phyloP scores from a whole-genome alignment of 108 stramenopile species.

The Conticribra guillardii region DNA sequence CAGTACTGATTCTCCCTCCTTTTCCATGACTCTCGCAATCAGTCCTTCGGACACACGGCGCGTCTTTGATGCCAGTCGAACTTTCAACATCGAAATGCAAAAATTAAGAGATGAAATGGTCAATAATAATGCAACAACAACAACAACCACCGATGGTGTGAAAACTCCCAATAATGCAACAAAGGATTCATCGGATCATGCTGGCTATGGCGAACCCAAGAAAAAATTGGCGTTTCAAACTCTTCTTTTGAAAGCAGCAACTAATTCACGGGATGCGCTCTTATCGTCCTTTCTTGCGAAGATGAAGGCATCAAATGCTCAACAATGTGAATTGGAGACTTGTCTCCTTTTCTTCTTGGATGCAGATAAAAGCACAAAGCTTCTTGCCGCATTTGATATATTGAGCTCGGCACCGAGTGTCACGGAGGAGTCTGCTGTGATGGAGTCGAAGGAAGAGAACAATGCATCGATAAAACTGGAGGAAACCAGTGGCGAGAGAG shows the following conservation, averaged over 20 bases:
- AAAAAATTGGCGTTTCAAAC: not conserved
- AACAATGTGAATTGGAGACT: conserved; percentile 42
- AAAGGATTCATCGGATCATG: conserved; percentile 51
- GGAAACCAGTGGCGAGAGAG: conserved; percentile 12
- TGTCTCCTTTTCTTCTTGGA: conserved; percentile 71
- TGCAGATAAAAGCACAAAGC: conserved; percentile 62
- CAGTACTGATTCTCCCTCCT: conserved; percentile 16
- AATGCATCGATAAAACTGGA: conserved; percentile 1
- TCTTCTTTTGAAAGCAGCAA: not conserved
- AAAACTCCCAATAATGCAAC: not conserved
- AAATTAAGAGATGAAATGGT: conserved; percentile 7
- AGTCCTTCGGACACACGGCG: conserved; percentile 63
- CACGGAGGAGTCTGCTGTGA: no score
- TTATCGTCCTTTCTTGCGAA: conserved; percentile 44
- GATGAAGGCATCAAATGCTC: conserved; percentile 21
- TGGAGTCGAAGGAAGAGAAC: not conserved
- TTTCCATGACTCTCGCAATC: conserved; percentile 73
- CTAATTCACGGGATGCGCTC: not conserved
- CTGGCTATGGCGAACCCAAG: no score
- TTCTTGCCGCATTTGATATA: conserved; percentile 60
- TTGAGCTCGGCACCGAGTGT: conserved; percentile 9
- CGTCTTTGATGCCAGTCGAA: conserved; percentile 60
- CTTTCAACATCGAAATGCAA: conserved; percentile 53
- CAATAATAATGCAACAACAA: not conserved
- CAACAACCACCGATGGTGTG: not conserved